Percentiles rank a stretch among this genome's conserved stretches.
Conservation (phyloP, 352 stramenopile species). For the Phytophthora vignae region DNA sequence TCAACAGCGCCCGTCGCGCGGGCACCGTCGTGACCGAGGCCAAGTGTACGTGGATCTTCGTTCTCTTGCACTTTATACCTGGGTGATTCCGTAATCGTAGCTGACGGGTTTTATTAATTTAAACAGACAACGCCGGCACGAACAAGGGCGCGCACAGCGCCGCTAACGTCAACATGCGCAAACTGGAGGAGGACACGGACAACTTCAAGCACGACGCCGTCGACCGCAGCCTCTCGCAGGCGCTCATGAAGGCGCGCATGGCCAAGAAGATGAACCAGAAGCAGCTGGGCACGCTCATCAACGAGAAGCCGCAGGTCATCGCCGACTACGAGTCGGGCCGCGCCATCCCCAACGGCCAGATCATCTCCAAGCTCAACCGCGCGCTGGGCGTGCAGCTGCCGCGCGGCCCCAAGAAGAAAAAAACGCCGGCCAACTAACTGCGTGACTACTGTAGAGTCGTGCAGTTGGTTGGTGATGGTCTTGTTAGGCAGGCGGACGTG, state of each 20-base stretch:
- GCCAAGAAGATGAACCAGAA: slow-evolving; percentile 99
- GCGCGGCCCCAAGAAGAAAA: slow-evolving; percentile 81
- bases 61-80: not conserved
- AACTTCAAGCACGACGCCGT: slow-evolving; percentile 90
- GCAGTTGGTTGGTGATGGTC: slow-evolving; percentile 29
- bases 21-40: slow-evolving; percentile 79
- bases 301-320: slow-evolving; percentile 97
- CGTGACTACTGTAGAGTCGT: not conserved
- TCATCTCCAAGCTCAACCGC: slow-evolving; percentile 98
- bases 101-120: slow-evolving; percentile 14
- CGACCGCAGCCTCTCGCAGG: slow-evolving; percentile 90
- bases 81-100: not conserved
- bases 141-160: slow-evolving; percentile 90
- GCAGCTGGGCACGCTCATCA: slow-evolving; percentile 95
- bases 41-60: slow-evolving; percentile 58
- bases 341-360: slow-evolving; percentile 97
- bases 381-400: slow-evolving; percentile 92
- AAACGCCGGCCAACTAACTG: slow-evolving; percentile 40
- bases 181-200: slow-evolving; percentile 92
- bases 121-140: slow-evolving; percentile 64
- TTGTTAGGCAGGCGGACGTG: slow-evolving; percentile 14
- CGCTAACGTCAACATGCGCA: slow-evolving; percentile 86
- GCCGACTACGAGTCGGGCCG: slow-evolving; percentile 98
- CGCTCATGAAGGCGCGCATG: slow-evolving; percentile 95
- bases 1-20: slow-evolving; percentile 78